These are phyloP conservation scores for Rheum nobile DNA, from an alignment of 148 eudicot genomes.

Conservation along the genomic window DNA sequence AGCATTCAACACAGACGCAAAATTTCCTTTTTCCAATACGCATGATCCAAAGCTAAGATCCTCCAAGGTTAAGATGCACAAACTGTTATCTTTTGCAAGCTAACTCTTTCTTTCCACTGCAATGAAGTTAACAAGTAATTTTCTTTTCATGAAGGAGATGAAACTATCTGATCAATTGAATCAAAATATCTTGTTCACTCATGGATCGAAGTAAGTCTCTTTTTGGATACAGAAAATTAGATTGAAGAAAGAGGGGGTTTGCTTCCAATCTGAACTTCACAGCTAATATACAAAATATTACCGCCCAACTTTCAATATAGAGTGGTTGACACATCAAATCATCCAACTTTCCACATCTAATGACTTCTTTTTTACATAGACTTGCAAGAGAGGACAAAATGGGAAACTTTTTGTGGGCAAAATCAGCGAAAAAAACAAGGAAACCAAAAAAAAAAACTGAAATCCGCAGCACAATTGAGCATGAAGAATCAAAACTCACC, in stretches of 20 bases:
- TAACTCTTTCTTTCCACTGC: background rate
- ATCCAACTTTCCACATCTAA: background rate
- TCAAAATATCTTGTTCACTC: background rate
- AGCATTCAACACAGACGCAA: background rate
- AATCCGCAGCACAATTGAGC: background rate
- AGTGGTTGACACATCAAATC: background rate
- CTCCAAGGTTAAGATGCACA: background rate
- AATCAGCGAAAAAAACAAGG: too few species aligned
- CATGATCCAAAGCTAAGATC: background rate
- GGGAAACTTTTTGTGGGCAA: background rate
- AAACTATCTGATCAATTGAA: background rate
- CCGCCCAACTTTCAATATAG: background rate
- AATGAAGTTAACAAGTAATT: background rate
- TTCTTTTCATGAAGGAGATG: background rate
- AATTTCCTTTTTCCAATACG: too few species aligned
- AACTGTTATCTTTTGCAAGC: background rate
- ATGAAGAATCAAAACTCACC: background rate
- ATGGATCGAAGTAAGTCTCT: background rate
- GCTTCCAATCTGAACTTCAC: background rate
- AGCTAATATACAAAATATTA: background rate
- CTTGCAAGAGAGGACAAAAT: background rate
- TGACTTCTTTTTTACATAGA: background rate
- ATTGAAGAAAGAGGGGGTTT: background rate
- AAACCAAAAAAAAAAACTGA: background rate
- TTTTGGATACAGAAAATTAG: background rate